These are phyloP conservation scores for Solanum hybrid DNA, from an alignment of 305 asterid species.

Conservation along the genomic window DNA sequence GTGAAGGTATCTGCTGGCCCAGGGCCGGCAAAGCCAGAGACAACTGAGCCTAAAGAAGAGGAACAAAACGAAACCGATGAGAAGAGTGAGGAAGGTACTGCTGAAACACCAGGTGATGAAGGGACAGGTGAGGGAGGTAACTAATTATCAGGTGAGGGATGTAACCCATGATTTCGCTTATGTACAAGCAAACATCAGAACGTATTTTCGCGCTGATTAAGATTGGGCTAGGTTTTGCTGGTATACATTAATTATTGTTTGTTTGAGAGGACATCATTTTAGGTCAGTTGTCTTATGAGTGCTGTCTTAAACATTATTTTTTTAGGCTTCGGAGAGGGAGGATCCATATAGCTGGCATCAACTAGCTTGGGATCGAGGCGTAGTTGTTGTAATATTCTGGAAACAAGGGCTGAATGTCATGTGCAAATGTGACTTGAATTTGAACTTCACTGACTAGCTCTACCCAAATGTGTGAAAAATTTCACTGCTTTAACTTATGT, in stretches of 20 bases:
- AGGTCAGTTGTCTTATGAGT: neutral
- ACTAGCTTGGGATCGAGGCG: neutral
- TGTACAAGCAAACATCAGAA: neutral
- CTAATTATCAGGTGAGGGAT: neutral
- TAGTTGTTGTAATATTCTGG: neutral
- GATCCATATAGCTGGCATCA: neutral
- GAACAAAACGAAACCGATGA: neutral
- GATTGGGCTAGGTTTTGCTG: neutral
- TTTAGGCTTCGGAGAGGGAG: neutral
- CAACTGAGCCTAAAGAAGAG: conserved; percentile 2
- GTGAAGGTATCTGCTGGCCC: conserved; percentile 92
- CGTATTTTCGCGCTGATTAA: neutral
- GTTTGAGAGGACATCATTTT: neutral
- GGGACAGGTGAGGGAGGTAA: neutral
- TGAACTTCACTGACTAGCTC: neutral
- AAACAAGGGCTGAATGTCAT: neutral
- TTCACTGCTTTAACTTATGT: neutral
- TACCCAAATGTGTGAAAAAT: neutral
- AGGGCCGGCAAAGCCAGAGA: conserved; percentile 39
- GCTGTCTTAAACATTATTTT: neutral
- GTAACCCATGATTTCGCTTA: neutral
- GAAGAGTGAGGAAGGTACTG: neutral
- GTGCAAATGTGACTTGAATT: neutral
- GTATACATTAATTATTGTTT: neutral
- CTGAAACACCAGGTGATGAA: conserved; percentile 1